These are phyloP conservation scores for Pezicula radicicola DNA, from an alignment of 2,329 filamentous ascomycete species.

Conservation along the genomic window DNA sequence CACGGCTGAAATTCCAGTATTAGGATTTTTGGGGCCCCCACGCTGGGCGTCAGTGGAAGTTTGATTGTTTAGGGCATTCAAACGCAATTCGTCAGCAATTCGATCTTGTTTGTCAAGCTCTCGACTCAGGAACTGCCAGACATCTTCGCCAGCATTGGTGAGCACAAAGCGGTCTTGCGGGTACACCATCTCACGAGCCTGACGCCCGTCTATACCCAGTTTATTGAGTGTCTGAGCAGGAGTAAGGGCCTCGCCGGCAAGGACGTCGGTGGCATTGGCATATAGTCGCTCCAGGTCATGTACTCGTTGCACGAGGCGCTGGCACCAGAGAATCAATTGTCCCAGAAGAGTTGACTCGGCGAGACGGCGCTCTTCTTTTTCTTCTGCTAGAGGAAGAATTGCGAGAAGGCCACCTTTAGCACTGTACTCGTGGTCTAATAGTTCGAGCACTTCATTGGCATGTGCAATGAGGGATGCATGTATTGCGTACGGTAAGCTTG, in stretches of 20 bases:
- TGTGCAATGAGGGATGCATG: conserved; percentile 45
- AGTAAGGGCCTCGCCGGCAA: conserved; percentile 46
- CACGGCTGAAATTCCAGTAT: conserved; percentile 42
- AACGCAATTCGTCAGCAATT: conserved; percentile 35
- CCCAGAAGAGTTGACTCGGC: conserved; percentile 52
- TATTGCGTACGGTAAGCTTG: conserved; percentile 21
- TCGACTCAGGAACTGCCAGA: conserved; percentile 43
- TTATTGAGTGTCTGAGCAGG: conserved; percentile 50
- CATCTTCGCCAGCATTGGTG: conserved; percentile 50
- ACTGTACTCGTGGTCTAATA: conserved; percentile 56
- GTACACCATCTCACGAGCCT: conserved; percentile 45
- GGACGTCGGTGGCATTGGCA: conserved; percentile 46
- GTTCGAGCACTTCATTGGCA: conserved; percentile 57
- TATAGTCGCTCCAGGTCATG: conserved; percentile 55
- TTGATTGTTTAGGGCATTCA: conserved; percentile 33
- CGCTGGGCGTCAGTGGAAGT: conserved; percentile 36
- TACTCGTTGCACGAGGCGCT: conserved; percentile 50
- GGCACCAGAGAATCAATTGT: conserved; percentile 53
- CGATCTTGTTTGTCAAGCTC: conserved; percentile 34
- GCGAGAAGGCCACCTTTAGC: conserved; percentile 53
- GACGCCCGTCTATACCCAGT: conserved; percentile 48
- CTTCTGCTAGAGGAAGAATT: conserved; percentile 44
- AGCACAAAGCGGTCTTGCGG: conserved; percentile 55
- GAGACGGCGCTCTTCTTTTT: conserved; percentile 33
- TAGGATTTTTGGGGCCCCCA: conserved; percentile 15